Conservation (phyloP, 2,329 filamentous ascomycete species). For the Botrytis aclada region DNA sequence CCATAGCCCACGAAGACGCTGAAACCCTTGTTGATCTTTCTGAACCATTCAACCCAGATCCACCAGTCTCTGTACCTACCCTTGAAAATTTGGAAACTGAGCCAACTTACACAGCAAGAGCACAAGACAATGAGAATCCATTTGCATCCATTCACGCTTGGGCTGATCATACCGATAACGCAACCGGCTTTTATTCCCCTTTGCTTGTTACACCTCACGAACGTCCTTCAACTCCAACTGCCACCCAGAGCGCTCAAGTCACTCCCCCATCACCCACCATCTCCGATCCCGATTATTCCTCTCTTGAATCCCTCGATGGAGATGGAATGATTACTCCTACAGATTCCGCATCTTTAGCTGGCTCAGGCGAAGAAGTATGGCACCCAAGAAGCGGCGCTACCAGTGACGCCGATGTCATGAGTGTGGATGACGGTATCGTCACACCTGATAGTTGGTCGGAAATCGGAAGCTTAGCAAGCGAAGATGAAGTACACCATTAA, state of each 20-base stretch:
- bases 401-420: slow-evolving; percentile 54
- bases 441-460: slow-evolving; percentile 65
- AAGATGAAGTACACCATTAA: slow-evolving; percentile 34
- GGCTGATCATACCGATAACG: slow-evolving; percentile 46
- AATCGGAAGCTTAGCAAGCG: slow-evolving; percentile 59
- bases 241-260: slow-evolving; percentile 19
- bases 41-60: slow-evolving; percentile 29
- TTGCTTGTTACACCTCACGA: slow-evolving; percentile 47
- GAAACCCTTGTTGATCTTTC: slow-evolving; percentile 35
- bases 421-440: slow-evolving; percentile 56
- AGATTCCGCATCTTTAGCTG: slow-evolving; percentile 54
- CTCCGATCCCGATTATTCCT: slow-evolving; percentile 28
- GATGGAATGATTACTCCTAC: slow-evolving; percentile 56
- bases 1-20: slow-evolving; percentile 6
- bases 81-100: slow-evolving; percentile 27
- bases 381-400: slow-evolving; percentile 39
- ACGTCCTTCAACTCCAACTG: slow-evolving; percentile 35
- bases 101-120: slow-evolving; percentile 47
- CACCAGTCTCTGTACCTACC: slow-evolving; percentile 31
- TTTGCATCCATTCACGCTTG: slow-evolving; percentile 64
- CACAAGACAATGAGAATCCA: slow-evolving; percentile 49
- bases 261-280: slow-evolving; percentile 29
- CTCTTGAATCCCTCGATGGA: slow-evolving; percentile 38
- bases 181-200: slow-evolving; percentile 56
- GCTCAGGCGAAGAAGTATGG: slow-evolving; percentile 46